These are phyloP conservation scores for Magnolia changhungtana DNA, from an alignment of 164 flowering plant genomes.

Conservation along the genomic window DNA sequence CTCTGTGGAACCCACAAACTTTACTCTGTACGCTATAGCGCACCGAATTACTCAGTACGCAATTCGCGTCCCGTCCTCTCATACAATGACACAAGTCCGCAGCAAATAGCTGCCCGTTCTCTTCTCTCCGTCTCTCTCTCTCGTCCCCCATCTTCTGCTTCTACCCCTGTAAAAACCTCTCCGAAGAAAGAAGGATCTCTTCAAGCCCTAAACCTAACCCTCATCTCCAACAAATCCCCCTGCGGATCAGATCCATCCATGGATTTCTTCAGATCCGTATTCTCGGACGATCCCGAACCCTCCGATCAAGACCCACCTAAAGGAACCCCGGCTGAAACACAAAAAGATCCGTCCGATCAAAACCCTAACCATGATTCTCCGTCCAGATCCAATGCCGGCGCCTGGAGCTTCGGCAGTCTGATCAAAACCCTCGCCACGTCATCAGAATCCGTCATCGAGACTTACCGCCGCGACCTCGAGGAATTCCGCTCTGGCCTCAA, in stretches of 20 bases:
- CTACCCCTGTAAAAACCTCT: too few relatives aligned
- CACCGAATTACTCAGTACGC: too few relatives aligned
- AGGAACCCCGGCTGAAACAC: not conserved
- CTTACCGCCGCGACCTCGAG: conserved; percentile 67
- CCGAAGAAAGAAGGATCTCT: too few relatives aligned
- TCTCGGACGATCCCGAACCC: conserved; percentile 38
- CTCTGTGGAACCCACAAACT: too few relatives aligned
- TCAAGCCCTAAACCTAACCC: too few relatives aligned
- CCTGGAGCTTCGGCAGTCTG: conserved; percentile 64
- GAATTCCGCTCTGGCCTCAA: conserved; percentile 70
- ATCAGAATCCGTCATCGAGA: conserved; percentile 66
- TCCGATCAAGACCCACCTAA: conserved; percentile 2
- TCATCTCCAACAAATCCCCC: too few relatives aligned
- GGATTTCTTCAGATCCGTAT: conserved; percentile 84
- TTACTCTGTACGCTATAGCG: too few relatives aligned
- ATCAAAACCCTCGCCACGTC: conserved; percentile 52
- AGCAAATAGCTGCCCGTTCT: too few relatives aligned
- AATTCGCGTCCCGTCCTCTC: too few relatives aligned
- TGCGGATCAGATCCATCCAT: conserved; percentile 17
- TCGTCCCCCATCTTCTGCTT: too few relatives aligned
- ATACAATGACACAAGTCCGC: too few relatives aligned
- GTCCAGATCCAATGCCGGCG: conserved; percentile 3
- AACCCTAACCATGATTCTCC: conserved; percentile 13
- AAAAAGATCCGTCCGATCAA: not conserved
- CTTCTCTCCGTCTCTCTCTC: too few relatives aligned